These are phyloP conservation scores for Thalassiosira delicatula DNA, from an alignment of 352 stramenopile species.

Conservation along the genomic window DNA sequence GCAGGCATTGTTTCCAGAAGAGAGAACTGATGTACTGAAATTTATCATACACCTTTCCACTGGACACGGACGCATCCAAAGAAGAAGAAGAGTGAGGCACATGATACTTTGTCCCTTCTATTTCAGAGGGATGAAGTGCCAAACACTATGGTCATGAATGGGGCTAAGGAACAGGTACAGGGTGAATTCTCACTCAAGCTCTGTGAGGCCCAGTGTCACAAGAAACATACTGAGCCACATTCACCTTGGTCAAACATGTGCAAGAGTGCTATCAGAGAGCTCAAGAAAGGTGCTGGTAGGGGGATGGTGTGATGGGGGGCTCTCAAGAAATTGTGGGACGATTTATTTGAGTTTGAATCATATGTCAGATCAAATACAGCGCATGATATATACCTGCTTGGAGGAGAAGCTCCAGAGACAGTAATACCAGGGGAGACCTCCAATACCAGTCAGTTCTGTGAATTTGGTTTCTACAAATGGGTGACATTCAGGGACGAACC, in stretches of 20 bases:
- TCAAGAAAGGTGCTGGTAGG: conserved; percentile 24
- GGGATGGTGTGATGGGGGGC: conserved; percentile 40
- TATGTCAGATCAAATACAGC: conserved; percentile 42
- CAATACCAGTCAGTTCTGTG: conserved; percentile 20
- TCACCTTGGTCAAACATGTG: conserved; percentile 45
- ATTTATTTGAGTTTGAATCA: conserved; percentile 45
- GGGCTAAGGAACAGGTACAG: conserved; percentile 41
- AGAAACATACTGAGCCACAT: conserved; percentile 51
- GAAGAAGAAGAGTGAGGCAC: conserved; percentile 26
- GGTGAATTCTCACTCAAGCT: conserved; percentile 22
- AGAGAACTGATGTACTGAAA: too few species aligned
- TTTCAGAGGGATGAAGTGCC: conserved; percentile 48
- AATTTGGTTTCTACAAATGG: conserved; percentile 65
- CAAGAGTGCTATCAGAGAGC: conserved; percentile 41
- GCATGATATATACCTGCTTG: conserved; percentile 12
- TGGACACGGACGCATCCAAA: conserved; percentile 23
- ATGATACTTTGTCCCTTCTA: conserved; percentile 25
- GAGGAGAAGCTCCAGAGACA: conserved; percentile 9
- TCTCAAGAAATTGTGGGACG: conserved; percentile 51
- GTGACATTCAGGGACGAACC: conserved; percentile 33
- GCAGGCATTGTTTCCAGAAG: not conserved
- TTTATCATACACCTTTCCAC: too few species aligned
- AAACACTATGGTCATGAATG: conserved; percentile 44
- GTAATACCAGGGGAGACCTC: conserved; percentile 19
- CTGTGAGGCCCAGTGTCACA: conserved; percentile 13